Conservation (phyloP, 1,284 basidiomycete species). For the Trichosporon inkin region DNA sequence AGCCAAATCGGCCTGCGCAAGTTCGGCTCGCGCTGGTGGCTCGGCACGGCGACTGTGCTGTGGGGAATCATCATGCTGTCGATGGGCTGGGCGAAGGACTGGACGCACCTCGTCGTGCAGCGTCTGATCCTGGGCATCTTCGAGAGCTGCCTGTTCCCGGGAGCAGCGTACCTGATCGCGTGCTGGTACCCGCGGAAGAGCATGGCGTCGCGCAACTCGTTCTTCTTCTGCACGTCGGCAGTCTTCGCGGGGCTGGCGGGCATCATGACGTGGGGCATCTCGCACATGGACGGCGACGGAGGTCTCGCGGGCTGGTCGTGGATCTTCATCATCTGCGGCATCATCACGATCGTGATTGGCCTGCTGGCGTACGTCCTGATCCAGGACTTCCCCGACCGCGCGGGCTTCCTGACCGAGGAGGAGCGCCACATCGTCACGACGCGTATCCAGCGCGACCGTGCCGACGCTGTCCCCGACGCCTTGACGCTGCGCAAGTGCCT, state of each 20-base stretch:
- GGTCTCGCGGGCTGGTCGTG: conserved; percentile 19
- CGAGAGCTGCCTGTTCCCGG: conserved; percentile 44
- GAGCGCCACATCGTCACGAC: conserved; percentile 14
- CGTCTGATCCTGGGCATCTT: conserved; percentile 36
- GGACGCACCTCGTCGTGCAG: conserved; percentile 41
- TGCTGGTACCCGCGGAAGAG: conserved; percentile 52
- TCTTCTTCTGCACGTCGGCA: conserved; percentile 47
- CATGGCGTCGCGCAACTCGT: conserved; percentile 43
- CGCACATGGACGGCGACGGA: conserved; percentile 12
- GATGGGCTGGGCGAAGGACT: conserved; percentile 40
- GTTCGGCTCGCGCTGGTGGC: conserved; percentile 21
- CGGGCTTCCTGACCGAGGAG: conserved; percentile 15
- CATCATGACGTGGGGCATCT: conserved; percentile 14
- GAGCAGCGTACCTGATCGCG: conserved; percentile 50
- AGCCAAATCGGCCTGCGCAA: conserved; percentile 20
- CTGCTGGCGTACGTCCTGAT: conserved; percentile 9
- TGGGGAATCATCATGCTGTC: conserved; percentile 51
- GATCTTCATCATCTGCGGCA: conserved; percentile 21
- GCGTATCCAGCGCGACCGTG: conserved; percentile 22
- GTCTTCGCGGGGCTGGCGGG: conserved; percentile 18
- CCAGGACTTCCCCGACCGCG: conserved; percentile 23
- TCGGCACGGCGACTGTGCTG: conserved; percentile 31
- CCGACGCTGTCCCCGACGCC: conserved; percentile 49
- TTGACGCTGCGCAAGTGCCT: conserved; percentile 43
- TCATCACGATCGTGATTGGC: conserved; percentile 17